Conservation (phyloP, 768 basidiomycete genomes). For the Termitomyces sp. region DNA sequence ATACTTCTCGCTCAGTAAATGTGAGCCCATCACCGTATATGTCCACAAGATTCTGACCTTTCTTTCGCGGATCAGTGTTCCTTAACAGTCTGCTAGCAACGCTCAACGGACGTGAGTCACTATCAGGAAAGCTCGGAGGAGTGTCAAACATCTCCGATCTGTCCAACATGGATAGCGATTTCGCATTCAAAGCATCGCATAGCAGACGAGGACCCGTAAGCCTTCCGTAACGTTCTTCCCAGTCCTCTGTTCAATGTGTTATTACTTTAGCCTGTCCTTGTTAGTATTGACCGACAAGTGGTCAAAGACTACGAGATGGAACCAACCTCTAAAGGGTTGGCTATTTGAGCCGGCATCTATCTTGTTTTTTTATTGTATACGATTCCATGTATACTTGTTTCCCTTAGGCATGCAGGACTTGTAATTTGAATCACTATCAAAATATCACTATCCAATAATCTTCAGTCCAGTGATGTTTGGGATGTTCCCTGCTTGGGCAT, state of each 20-base stretch:
- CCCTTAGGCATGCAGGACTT: neutral
- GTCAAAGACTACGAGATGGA: constrained; percentile 7
- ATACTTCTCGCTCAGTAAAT: constrained; percentile 1
- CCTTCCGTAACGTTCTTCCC: neutral
- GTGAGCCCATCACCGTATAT: constrained; percentile 17
- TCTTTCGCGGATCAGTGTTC: constrained; percentile 16
- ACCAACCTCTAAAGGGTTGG: neutral
- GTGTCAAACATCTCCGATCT: constrained; percentile 11
- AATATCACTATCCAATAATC: neutral
- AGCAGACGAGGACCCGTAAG: constrained; percentile 1
- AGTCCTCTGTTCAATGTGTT: neutral
- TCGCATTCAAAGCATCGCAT: neutral
- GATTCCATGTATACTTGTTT: neutral
- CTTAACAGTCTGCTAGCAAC: constrained; percentile 28
- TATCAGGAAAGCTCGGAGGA: constrained; percentile 17
- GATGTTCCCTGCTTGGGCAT: too few relatives aligned
- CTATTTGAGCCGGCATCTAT: neutral
- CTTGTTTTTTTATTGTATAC: neutral
- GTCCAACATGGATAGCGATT: constrained; percentile 1
- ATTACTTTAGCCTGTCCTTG: constrained; percentile 9
- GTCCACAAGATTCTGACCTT: neutral
- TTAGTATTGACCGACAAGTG: constrained; percentile 12
- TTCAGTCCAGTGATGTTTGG: neutral
- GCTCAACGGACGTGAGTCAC: constrained; percentile 19
- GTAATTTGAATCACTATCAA: neutral